Percentiles rank a stretch among this genome's conserved stretches.
phyloP scores from a whole-genome alignment of 2,329 filamentous ascomycete species.

The Cadophora sp. region DNA sequence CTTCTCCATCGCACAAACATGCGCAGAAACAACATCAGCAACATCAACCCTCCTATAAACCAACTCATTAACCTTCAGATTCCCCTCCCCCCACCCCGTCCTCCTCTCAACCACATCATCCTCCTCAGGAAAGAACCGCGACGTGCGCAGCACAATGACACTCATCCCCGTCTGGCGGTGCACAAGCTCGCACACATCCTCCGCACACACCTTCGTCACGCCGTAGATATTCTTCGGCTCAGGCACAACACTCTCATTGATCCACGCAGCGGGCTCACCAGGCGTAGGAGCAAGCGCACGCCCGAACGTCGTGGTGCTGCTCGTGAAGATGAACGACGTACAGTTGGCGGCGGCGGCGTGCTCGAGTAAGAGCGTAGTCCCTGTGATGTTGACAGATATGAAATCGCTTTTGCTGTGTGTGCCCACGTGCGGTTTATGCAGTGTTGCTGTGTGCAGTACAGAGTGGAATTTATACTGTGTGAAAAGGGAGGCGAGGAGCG shows the following conservation, averaged over 20 bases:
- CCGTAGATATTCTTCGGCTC: constrained; percentile 9
- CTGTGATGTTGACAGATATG: background rate
- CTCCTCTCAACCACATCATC: background rate
- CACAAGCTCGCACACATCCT: background rate
- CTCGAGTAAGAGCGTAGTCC: constrained; percentile 1
- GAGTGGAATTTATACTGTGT: background rate
- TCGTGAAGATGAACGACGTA: background rate
- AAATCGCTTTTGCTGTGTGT: background rate
- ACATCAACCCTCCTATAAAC: constrained; percentile 5
- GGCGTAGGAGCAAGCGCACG: background rate
- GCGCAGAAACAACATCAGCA: background rate
- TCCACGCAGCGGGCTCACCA: background rate
- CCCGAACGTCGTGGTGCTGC: constrained; percentile 7
- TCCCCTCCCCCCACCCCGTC: background rate
- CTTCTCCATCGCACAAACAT: background rate
- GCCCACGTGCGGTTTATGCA: constrained; percentile 3
- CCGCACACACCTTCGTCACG: constrained; percentile 2
- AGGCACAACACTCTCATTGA: background rate
- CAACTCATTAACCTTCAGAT: constrained; percentile 10
- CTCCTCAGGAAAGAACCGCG: constrained; percentile 5
- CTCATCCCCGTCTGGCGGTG: background rate
- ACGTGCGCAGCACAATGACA: background rate
- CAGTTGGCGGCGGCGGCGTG: background rate
- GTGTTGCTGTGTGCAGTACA: constrained; percentile 4
- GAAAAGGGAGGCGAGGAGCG: background rate